These are phyloP conservation scores for Uronychia binucleata DNA, from an alignment of 73 alveolate genomes.

Conservation along the genomic window DNA sequence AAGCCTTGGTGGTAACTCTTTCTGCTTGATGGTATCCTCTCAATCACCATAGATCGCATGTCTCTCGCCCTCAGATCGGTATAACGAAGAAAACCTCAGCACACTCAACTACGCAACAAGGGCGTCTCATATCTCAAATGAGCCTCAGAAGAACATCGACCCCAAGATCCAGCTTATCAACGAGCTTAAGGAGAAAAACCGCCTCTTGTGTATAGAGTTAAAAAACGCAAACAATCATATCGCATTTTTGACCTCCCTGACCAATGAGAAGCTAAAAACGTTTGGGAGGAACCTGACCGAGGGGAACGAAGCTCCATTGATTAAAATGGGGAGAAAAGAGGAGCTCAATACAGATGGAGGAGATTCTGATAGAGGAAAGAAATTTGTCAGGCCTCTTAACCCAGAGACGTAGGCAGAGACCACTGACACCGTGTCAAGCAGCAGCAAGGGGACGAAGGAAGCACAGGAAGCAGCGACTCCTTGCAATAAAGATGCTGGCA, in stretches of 20 bases:
- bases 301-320: background rate
- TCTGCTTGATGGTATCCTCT: conserved; percentile 80
- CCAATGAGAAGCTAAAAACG: conserved; percentile 41
- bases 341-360: background rate
- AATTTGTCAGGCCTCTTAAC: background rate
- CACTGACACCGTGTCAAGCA: background rate
- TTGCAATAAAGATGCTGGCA: background rate
- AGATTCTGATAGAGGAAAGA: background rate
- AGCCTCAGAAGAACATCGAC: conserved; percentile 92
- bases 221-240: conserved; percentile 67
- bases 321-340: background rate
- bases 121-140: conserved; percentile 93
- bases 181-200: conserved; percentile 64
- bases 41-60: conserved; percentile 79
- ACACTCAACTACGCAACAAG: conserved; percentile 95
- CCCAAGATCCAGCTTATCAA: conserved; percentile 74
- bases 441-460: too few species aligned
- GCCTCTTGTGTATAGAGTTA: conserved; percentile 49
- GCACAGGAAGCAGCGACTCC: background rate
- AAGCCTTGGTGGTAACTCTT: conserved; percentile 96
- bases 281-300: conserved; percentile 31
- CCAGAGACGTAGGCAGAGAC: background rate
- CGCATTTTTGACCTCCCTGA: conserved; percentile 45
- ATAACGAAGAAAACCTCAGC: conserved; percentile 87
- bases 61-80: conserved; percentile 90